phyloP scores from a whole-genome alignment of 2,329 filamentous ascomycete genomes.

The Emergomyces pasteurianus region DNA sequence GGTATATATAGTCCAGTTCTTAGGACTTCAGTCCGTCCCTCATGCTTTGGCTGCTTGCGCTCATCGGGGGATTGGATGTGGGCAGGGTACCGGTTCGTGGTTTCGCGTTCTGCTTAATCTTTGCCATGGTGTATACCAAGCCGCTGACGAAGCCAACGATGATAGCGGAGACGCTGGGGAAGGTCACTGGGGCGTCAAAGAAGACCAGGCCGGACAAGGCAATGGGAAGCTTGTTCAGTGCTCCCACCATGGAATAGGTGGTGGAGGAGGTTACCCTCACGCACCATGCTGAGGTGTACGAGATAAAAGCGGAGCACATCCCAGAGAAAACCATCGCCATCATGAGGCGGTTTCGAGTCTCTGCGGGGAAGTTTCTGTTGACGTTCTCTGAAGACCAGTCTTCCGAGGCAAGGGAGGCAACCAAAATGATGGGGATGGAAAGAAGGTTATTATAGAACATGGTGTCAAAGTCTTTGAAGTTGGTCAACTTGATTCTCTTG shows the following conservation, averaged over 20 bases:
- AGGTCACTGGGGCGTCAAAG: constrained; percentile 86
- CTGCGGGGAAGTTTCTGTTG: constrained; percentile 74
- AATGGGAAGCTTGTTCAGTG: constrained; percentile 94
- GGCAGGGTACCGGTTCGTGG: constrained; percentile 58
- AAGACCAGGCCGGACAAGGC: constrained; percentile 86
- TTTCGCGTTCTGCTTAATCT: constrained; percentile 64
- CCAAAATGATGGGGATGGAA: constrained; percentile 80
- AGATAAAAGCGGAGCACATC: constrained; percentile 89
- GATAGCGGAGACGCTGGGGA: constrained; percentile 86
- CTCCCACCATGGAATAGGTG: constrained; percentile 97
- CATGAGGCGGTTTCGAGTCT: constrained; percentile 65
- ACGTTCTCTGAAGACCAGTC: constrained; percentile 88
- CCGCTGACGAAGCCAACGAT: constrained; percentile 83
- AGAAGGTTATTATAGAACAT: constrained; percentile 99
- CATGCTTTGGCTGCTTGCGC: constrained; percentile 83
- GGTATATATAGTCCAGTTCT: constrained; percentile 4
- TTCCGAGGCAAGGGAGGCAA: constrained; percentile 71
- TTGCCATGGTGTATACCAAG: constrained; percentile 78
- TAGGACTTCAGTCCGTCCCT: constrained; percentile 69
- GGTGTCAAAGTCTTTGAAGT: constrained; percentile 99
- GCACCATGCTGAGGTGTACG: constrained; percentile 99
- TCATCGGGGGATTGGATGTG: constrained; percentile 58
- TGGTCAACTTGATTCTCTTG: constrained; percentile 98
- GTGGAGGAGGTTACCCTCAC: constrained; percentile 95
- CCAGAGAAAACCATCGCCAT: constrained; percentile 90